Conservation (phyloP, 108 stramenopile species). For the Heterococcus sp. region DNA sequence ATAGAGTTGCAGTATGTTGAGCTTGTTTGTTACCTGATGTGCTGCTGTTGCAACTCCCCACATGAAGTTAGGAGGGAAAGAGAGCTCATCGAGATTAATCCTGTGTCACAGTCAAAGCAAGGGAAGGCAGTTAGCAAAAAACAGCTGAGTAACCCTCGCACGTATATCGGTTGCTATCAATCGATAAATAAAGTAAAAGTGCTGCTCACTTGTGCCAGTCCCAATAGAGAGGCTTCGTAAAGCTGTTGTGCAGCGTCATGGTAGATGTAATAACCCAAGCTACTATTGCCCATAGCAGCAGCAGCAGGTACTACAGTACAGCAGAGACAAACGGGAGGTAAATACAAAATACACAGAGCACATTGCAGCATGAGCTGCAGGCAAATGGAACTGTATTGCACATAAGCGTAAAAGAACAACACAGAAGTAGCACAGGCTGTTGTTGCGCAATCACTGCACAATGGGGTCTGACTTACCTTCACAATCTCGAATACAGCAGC, state of each 20-base stretch:
- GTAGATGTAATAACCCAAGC: constrained; percentile 5
- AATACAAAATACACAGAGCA: background rate
- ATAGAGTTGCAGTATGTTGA: background rate
- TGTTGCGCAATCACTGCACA: no score
- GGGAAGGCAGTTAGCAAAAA: background rate
- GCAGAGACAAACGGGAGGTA: no score
- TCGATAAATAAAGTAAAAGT: no score
- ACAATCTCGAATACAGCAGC: constrained; percentile 8
- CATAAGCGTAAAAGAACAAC: background rate
- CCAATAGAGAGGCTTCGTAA: constrained; percentile 22
- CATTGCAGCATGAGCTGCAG: background rate
- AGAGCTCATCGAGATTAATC: background rate
- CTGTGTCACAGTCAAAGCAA: background rate
- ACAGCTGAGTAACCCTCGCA: no score
- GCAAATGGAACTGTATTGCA: background rate
- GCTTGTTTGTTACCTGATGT: constrained; percentile 19
- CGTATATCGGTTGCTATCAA: no score
- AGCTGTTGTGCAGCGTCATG: constrained; percentile 8
- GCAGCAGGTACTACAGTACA: background rate
- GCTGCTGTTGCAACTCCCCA: constrained; percentile 41
- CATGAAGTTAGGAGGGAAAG: constrained; percentile 22
- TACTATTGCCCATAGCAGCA: background rate
- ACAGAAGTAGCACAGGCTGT: no score
- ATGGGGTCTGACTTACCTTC: background rate
- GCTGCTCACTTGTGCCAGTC: constrained; percentile 10